phyloP scores from a whole-genome alignment of 2,329 filamentous ascomycete genomes.

The Xylaria sp. region DNA sequence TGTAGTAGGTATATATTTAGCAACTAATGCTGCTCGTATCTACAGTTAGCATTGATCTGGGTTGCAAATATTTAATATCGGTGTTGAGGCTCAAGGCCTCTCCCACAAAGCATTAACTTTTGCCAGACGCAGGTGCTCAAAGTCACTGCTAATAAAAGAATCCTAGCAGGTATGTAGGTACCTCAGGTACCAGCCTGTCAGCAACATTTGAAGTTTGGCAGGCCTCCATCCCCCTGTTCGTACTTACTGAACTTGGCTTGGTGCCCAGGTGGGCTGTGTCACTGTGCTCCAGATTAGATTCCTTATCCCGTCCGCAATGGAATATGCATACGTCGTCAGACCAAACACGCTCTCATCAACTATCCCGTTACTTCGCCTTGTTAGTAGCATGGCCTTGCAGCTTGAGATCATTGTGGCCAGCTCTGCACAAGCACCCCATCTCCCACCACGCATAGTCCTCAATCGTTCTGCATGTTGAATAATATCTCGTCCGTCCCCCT shows the following conservation, averaged over 20 bases:
- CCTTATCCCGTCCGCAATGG: constrained; percentile 2
- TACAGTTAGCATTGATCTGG: background rate
- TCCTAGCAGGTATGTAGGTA: too few species aligned
- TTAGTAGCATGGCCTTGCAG: constrained; percentile 33
- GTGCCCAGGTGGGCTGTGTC: constrained; percentile 29
- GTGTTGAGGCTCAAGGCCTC: background rate
- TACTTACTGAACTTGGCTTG: constrained; percentile 8
- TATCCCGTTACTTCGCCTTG: background rate
- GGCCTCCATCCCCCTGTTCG: too few species aligned
- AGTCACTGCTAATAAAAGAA: background rate
- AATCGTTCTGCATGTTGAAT: constrained; percentile 9
- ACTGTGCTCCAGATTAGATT: constrained; percentile 11
- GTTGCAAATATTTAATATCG: background rate
- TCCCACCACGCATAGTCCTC: constrained; percentile 8
- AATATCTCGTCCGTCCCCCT: constrained; percentile 24
- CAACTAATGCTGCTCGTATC: background rate
- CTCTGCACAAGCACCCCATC: constrained; percentile 21
- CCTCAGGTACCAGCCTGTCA: too few species aligned
- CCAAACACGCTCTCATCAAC: constrained; percentile 10
- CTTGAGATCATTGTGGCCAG: constrained; percentile 24
- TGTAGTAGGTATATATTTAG: too few species aligned
- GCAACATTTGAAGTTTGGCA: too few species aligned
- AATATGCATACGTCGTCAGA: constrained; percentile 11
- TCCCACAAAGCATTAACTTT: background rate
- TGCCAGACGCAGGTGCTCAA: background rate